A percentile compares a stretch with the other conserved stretches of the same genome.
These are phyloP conservation scores for Cajanus cajan DNA, from an alignment of 306 rosid species.

Conservation along the genomic window DNA sequence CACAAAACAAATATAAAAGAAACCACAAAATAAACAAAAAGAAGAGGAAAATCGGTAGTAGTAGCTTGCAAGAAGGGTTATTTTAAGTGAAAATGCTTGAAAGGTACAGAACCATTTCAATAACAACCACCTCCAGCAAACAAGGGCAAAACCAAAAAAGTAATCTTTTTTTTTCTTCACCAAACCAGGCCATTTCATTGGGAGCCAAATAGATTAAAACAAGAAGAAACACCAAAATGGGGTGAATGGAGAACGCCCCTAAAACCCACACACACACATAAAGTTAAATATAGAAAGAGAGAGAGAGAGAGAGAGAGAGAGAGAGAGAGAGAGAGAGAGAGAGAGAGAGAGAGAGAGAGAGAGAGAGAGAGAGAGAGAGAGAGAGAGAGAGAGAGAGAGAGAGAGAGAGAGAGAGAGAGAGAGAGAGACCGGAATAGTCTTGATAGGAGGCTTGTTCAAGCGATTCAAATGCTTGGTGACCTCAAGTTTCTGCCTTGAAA, in stretches of 20 bases:
- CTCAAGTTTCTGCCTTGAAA: slow-evolving; percentile 75
- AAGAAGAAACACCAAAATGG: not conserved
- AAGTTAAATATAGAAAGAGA: not conserved
- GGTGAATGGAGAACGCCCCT: not conserved
- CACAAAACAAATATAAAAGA: not conserved
- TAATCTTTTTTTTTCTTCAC: not conserved
- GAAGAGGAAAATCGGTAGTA: not conserved
- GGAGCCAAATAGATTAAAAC: slow-evolving; percentile 24
- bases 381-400: not conserved
- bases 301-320: not conserved
- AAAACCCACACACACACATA: not conserved
- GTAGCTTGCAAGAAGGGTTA: not conserved
- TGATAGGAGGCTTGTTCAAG: slow-evolving; percentile 77
- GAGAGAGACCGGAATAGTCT: slow-evolving; percentile 65
- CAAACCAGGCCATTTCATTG: slow-evolving; percentile 21
- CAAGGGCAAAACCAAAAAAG: not conserved
- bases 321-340: not conserved
- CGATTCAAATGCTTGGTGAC: slow-evolving; percentile 79
- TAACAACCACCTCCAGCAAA: not conserved
- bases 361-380: not conserved
- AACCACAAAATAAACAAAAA: not conserved
- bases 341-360: slow-evolving; percentile 18
- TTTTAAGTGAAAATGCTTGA: slow-evolving; percentile 16
- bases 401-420: not conserved
- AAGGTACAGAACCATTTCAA: not conserved